These are phyloP conservation scores for Pulveroboletus frians DNA, from an alignment of 768 basidiomycete genomes.

Conservation along the genomic window DNA sequence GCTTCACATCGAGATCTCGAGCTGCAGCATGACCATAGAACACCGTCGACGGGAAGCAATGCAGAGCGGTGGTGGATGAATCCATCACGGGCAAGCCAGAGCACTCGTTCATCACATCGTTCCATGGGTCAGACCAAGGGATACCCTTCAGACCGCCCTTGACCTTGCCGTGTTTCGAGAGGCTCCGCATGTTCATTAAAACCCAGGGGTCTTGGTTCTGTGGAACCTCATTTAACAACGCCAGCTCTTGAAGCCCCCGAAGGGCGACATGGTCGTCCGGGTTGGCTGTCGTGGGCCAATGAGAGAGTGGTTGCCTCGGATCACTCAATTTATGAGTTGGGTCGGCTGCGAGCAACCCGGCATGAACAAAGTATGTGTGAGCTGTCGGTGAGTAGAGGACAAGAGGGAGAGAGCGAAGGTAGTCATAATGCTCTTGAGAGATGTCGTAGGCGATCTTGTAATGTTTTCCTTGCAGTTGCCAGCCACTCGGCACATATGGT, in stretches of 20 bases:
- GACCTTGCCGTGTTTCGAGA: slow-evolving; percentile 36
- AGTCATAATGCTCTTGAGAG: slow-evolving; percentile 58
- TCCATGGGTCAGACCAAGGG: slow-evolving; percentile 79
- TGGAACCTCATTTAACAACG: slow-evolving; percentile 60
- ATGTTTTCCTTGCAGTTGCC: slow-evolving; percentile 73
- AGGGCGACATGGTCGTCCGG: slow-evolving; percentile 26
- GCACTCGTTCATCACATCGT: slow-evolving; percentile 55
- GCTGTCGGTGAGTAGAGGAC: slow-evolving; percentile 68
- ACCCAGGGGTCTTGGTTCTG: slow-evolving; percentile 80
- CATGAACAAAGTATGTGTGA: slow-evolving; percentile 78
- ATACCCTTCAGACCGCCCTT: slow-evolving; percentile 40
- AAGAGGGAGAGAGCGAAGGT: slow-evolving; percentile 70
- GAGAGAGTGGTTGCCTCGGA: slow-evolving; percentile 66
- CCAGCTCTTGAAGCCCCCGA: slow-evolving; percentile 60
- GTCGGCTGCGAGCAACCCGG: slow-evolving; percentile 72
- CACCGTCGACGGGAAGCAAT: slow-evolving; percentile 71
- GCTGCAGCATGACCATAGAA: slow-evolving; percentile 85
- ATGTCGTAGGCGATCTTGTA: slow-evolving; percentile 70
- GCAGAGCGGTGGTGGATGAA: slow-evolving; percentile 29
- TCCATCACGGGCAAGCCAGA: slow-evolving; percentile 37
- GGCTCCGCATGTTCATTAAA: slow-evolving; percentile 38
- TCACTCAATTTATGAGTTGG: slow-evolving; percentile 48
- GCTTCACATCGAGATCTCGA: slow-evolving; percentile 73
- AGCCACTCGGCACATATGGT: slow-evolving; percentile 55
- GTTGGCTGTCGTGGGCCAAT: slow-evolving; percentile 40